phyloP scores from a whole-genome alignment of 345 rosid genomes.

The Pistacia integerrima region DNA sequence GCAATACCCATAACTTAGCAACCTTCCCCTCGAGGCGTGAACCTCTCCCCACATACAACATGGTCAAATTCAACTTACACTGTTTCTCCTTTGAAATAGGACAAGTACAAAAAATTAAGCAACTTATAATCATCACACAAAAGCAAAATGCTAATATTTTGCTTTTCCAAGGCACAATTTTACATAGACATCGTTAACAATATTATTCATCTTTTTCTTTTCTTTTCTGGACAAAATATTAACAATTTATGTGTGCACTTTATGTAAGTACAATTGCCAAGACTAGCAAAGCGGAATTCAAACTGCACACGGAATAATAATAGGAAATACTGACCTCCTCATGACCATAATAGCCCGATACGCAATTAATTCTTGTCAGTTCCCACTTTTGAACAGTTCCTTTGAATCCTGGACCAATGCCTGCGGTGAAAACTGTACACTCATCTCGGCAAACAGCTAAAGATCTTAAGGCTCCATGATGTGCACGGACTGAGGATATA shows the following conservation, averaged over 20 bases:
- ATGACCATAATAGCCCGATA: conserved; percentile 87
- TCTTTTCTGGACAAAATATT: background rate
- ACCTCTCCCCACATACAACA: background rate
- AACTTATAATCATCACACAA: background rate
- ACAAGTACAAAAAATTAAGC: too few species aligned
- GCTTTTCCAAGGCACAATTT: background rate
- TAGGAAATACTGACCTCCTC: conserved; percentile 76
- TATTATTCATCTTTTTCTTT: background rate
- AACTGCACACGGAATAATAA: conserved; percentile 11
- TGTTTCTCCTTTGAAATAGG: background rate
- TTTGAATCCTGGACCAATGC: conserved; percentile 86
- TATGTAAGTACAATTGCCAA: background rate
- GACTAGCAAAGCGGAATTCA: conserved; percentile 3
- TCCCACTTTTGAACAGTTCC: conserved; percentile 97
- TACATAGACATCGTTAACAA: background rate
- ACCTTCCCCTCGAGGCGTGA: background rate
- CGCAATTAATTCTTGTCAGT: conserved; percentile 70
- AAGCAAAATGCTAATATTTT: background rate
- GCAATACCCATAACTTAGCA: background rate
- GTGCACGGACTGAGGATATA: conserved; percentile 74
- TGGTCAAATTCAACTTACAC: background rate
- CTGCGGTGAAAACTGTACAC: conserved; percentile 83
- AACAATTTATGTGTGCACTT: background rate
- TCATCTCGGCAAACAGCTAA: conserved; percentile 84
- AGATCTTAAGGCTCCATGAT: conserved; percentile 84